Base-by-base conservation (phyloP, 768 basidiomycete genomes). In the Pholiota molesta region DNA sequence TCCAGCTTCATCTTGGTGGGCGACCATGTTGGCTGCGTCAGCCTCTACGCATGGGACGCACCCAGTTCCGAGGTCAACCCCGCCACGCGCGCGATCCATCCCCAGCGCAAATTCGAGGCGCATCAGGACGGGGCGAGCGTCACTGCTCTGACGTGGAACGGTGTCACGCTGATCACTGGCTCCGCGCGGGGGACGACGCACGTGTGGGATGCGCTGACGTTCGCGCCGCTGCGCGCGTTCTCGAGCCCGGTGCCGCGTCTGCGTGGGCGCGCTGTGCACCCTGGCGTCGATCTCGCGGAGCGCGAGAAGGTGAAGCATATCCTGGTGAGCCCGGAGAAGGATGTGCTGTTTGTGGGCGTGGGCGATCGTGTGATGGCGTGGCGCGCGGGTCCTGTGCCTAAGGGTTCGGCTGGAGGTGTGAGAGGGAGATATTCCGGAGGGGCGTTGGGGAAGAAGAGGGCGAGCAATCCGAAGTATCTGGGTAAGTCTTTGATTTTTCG, bases 321-420 rank as follows among this genome's bases (percentile, higher is more conserved):
- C 33, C 59, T 87, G 11, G 66, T 94, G 7, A 80, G 80, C 45
- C 71, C 79, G 3, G 83, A 83, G 37, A 76, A 72, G 56, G 82
- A 90, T 54, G 73, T 85, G 11, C 60, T 94, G 23, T 69, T 92
- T 49, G 86, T 84, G 11, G 78, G 78, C 33, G 81, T 89, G 3
- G 91, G 86, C 9, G 84, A 83, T 61, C 75, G 81, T 44, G 84
- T 91, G 2, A 75, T 90, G 71, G 81, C 87, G 0, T 94, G 91
- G 89, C 84, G 81, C 65, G 85, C 86, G 5, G 88, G 85, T 3
- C 77, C 76, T 1, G 75, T 79, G 11, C 68, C 72, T 0, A 72
- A 68, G 55, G 64, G 60, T 45, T 68, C 62, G 13, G 26, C 65
- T 28, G 75, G 76, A 21, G 80, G 77, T 28, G 77, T 79, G 8